These are phyloP conservation scores for Colletotrichum musae DNA, from an alignment of 2,329 filamentous ascomycete species.

Conservation along the genomic window DNA sequence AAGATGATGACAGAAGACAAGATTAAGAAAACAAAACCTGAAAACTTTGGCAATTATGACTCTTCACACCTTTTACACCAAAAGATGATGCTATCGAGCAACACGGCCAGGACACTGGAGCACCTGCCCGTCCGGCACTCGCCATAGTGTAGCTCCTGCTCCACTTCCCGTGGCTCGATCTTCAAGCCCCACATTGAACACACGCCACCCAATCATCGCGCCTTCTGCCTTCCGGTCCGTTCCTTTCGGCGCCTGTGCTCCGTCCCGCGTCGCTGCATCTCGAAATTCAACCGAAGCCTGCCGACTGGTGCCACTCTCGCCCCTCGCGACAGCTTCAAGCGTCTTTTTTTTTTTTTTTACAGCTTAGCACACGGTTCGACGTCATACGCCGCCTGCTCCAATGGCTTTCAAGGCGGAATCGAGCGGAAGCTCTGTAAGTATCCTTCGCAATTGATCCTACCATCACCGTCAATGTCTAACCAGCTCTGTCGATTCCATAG, in stretches of 20 bases:
- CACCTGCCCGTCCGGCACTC: not conserved
- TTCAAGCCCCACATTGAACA: not conserved
- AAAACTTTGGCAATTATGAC: too few species aligned
- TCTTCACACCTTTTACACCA: too few species aligned
- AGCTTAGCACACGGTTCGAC: not conserved
- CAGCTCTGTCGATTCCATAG: slow-evolving; percentile 47
- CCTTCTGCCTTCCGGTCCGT: slow-evolving; percentile 6
- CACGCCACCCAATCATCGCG: not conserved
- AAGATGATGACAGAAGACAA: too few species aligned
- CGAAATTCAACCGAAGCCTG: slow-evolving; percentile 38
- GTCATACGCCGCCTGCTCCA: slow-evolving; percentile 40
- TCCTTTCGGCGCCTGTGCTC: slow-evolving; percentile 22
- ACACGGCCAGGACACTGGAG: not conserved
- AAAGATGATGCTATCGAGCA: too few species aligned
- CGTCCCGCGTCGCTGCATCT: slow-evolving; percentile 25
- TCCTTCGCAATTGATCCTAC: slow-evolving; percentile 9
- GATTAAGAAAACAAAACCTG: too few species aligned
- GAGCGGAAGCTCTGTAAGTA: slow-evolving; percentile 49
- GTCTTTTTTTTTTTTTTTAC: not conserved
- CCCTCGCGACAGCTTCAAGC: not conserved
- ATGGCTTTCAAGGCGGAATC: slow-evolving; percentile 53
- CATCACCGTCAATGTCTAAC: slow-evolving; percentile 22
- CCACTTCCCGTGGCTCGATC: slow-evolving; percentile 14
- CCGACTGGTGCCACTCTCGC: slow-evolving; percentile 15
- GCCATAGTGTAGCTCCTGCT: not conserved